Evolutionary conservation across 768 basidiomycete genomes (phyloP), one percentile per base, ranked within the genome.

Genomic region (Phanerochaete carnosa): DNA sequence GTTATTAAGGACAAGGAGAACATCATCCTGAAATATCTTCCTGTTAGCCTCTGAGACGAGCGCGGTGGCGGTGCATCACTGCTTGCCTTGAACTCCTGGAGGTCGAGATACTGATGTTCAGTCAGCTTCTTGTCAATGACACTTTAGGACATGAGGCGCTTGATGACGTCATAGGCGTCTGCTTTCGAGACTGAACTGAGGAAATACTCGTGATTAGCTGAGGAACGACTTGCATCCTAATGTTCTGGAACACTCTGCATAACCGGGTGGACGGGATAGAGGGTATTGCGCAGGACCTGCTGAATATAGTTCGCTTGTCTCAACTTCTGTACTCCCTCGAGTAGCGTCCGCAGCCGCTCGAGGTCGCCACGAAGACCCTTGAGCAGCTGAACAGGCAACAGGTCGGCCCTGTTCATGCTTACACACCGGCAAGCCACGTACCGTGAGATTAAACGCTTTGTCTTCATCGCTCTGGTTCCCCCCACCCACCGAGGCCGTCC

Each of bases 61-160:
- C 55, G 57, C n/a, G 29, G 13, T 1, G 55, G n/a, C n/a, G n/a
- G n/a, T n/a, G n/a, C n/a, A n/a, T n/a, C 56, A 65, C 26, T 22
- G 62, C 75, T 19, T 64, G 86, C 92, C 73, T 86, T 84, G 76
- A 98, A 95, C 3, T 81, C 72, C 32, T 86, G 78, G 0, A 90
- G 72, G 68, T 92, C 86, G 79, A 87, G 86, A 72, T 98, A 98
- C 68, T 89, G 84, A 61, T 92, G 88, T 35, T 80, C 79, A 55
- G 95, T 90, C 30, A 99, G 77, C 71, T 92, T 96, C 29, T 75
- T 73, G 49, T 92, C 88, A 68, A 99, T 96, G 29, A 79, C 80
- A 13, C 79, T 80, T 87, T 95, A 95, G 62, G 88, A 89, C 93
- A 97, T 97, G 0, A 97, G 97, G 3, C 81, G 77, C 66, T 86